A percentile compares a stretch with the other conserved stretches of the same genome.
phyloP scores from a whole-genome alignment of 805 yeast genomes.

The Nadsonia fulvescens region DNA sequence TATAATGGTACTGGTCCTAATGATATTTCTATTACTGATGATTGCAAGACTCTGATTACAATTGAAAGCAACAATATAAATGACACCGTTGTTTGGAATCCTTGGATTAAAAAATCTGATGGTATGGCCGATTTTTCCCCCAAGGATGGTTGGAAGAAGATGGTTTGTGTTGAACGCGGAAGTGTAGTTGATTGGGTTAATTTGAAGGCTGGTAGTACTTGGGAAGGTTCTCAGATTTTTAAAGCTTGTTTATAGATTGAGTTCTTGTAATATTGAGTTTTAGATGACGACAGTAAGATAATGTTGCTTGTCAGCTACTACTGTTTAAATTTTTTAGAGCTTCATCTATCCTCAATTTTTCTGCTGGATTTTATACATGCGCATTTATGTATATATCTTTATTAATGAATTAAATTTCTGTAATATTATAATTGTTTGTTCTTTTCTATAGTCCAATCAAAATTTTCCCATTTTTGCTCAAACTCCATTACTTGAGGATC shows the following conservation, averaged over 20 bases:
- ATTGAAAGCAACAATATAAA: conserved; percentile 44
- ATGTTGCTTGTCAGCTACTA: too few relatives aligned
- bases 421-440: too few relatives aligned
- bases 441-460: conserved; percentile 19
- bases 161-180: conserved; percentile 95
- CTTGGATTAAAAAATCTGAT: conserved; percentile 75
- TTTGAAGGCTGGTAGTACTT: conserved; percentile 52
- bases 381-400: too few relatives aligned
- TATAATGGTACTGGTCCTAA: conserved; percentile 36
- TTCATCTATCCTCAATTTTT: too few relatives aligned
- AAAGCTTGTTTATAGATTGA: conserved; percentile 10
- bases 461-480: conserved; percentile 20
- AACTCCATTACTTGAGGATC: conserved; percentile 18
- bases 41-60: conserved; percentile 54
- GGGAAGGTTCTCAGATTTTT: conserved; percentile 55
- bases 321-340: too few relatives aligned
- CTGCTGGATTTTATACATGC: too few relatives aligned
- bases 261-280: too few relatives aligned
- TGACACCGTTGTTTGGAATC: conserved; percentile 89
- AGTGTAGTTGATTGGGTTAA: conserved; percentile 50
- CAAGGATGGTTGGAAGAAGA: conserved; percentile 58
- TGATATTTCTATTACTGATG: conserved; percentile 46
- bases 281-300: too few relatives aligned
- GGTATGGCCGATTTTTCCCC: conserved; percentile 85
- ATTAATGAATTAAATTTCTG: too few relatives aligned